phyloP scores from a whole-genome alignment of 1,139 yeast species.

The Candida dubliniensis region DNA sequence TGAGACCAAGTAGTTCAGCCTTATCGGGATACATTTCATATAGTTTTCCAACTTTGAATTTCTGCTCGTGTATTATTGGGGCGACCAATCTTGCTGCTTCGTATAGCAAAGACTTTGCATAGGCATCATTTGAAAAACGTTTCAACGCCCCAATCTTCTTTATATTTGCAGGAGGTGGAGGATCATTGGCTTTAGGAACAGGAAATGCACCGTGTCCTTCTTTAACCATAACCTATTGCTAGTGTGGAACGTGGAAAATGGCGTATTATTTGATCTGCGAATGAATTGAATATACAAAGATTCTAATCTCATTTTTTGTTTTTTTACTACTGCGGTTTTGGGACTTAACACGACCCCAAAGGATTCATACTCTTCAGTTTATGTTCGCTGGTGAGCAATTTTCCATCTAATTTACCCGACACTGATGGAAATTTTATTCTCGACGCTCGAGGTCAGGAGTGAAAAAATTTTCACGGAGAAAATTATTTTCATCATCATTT shows the following conservation, averaged over 20 bases:
- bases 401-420: too few relatives aligned
- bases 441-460: too few relatives aligned
- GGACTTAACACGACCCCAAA: too few relatives aligned
- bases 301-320: too few relatives aligned
- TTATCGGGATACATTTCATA: conserved; percentile 86
- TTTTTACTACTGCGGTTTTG: too few relatives aligned
- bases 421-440: too few relatives aligned
- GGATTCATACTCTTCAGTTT: too few relatives aligned
- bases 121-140: conserved; percentile 51
- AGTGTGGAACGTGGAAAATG: background rate
- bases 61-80: conserved; percentile 71
- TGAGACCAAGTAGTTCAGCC: conserved; percentile 68
- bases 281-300: background rate
- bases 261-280: background rate
- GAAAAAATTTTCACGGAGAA: too few relatives aligned
- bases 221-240: conserved; percentile 15
- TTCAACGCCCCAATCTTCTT: conserved; percentile 57
- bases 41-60: conserved; percentile 64
- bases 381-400: too few relatives aligned
- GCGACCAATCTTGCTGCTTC: conserved; percentile 63
- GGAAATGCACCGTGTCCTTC: conserved; percentile 14
- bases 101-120: conserved; percentile 58
- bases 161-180: conserved; percentile 51
- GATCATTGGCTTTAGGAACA: conserved; percentile 13
- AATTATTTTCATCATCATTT: too few relatives aligned